phyloP scores from a whole-genome alignment of 208 protist genomes.

The Trypanosoma mega region DNA sequence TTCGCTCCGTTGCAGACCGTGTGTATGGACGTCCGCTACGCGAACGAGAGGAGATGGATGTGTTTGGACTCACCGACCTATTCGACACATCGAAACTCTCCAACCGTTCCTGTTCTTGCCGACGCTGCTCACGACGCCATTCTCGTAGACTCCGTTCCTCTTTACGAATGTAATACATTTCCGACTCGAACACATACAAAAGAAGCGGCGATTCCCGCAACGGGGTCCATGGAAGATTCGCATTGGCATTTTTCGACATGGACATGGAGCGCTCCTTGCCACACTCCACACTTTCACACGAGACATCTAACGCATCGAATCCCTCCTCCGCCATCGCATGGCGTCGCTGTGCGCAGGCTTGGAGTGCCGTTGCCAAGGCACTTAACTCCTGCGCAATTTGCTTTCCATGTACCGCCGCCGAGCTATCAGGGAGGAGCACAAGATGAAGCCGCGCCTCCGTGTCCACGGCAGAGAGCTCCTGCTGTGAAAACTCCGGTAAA shows the following conservation, averaged over 20 bases:
- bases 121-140: too few species aligned
- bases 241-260: background rate
- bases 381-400: constrained; percentile 16
- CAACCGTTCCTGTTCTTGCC: too few species aligned
- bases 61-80: background rate
- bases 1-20: background rate
- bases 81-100: background rate
- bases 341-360: constrained; percentile 20
- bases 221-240: constrained; percentile 11
- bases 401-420: constrained; percentile 17
- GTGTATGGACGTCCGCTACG: background rate
- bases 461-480: background rate
- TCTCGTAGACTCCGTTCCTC: constrained; percentile 2
- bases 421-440: constrained; percentile 26
- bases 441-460: constrained; percentile 21
- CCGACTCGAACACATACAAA: constrained; percentile 25
- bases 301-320: background rate
- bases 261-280: background rate
- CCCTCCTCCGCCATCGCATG: background rate
- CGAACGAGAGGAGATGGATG: background rate
- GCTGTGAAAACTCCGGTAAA: background rate
- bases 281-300: background rate
- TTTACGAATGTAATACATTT: constrained; percentile 15
- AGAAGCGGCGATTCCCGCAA: constrained; percentile 20
- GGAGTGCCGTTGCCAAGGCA: constrained; percentile 14